Percentiles rank a stretch among this genome's conserved stretches.
These are phyloP conservation scores for Phylloboletellus chloephorus DNA, from an alignment of 1,284 basidiomycete genomes.

Conservation along the genomic window DNA sequence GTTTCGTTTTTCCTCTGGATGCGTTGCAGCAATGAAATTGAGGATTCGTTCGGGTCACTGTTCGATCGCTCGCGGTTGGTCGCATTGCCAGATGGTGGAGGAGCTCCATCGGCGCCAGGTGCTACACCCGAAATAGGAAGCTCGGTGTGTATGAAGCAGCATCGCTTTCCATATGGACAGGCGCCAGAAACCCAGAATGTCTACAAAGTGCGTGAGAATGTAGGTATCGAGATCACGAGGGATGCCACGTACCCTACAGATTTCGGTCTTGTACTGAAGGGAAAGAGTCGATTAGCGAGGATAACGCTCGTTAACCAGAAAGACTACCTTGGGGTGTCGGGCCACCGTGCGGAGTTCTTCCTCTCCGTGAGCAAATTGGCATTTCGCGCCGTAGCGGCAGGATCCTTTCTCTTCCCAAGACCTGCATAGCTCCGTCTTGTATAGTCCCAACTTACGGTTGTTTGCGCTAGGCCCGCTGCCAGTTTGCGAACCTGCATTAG, in stretches of 20 bases:
- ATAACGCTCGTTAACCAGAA: conserved; percentile 1
- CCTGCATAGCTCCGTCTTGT: conserved; percentile 89
- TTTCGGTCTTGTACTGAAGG: conserved; percentile 82
- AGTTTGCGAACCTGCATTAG: conserved; percentile 28
- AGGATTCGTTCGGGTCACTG: conserved; percentile 69
- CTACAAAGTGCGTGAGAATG: conserved; percentile 34
- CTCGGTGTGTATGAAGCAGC: conserved; percentile 87
- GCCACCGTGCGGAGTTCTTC: conserved; percentile 77
- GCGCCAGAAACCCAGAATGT: conserved; percentile 90
- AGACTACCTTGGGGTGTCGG: conserved; percentile 78
- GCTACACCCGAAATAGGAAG: conserved; percentile 58
- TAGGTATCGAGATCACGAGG: conserved; percentile 7
- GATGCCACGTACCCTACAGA: conserved; percentile 64
- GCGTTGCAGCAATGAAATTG: conserved; percentile 66
- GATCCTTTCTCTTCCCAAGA: conserved; percentile 91
- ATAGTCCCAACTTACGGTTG: conserved; percentile 81
- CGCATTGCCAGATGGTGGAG: conserved; percentile 44
- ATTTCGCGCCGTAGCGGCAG: conserved; percentile 84
- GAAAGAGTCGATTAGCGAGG: conserved; percentile 14
- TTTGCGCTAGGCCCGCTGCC: conserved; percentile 73
- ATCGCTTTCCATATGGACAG: conserved; percentile 85
- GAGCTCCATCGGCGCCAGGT: conserved; percentile 43
- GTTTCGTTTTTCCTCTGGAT: conserved; percentile 61
- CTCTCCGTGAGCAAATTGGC: conserved; percentile 88
- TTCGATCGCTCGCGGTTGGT: conserved; percentile 69